Evolutionary conservation across 768 basidiomycete genomes (phyloP).

Genomic region (Boletellus emodensis): DNA sequence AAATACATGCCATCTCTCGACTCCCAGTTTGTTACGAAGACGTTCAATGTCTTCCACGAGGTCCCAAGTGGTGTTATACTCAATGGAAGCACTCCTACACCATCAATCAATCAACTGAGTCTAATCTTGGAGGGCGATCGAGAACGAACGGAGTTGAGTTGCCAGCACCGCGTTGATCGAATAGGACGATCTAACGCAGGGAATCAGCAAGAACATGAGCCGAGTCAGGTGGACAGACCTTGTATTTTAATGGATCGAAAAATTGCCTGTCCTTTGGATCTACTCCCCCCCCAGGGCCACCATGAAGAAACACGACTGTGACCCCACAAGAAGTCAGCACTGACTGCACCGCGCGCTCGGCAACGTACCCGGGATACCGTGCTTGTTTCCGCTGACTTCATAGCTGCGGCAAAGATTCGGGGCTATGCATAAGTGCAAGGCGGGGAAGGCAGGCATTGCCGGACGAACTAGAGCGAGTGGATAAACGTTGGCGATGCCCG

Average conservation of each 20-base stretch:
- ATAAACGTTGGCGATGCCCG: conserved; percentile 43
- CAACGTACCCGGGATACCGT: conserved; percentile 64
- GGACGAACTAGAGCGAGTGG: conserved; percentile 70
- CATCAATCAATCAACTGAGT: conserved; percentile 2
- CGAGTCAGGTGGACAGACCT: conserved; percentile 38
- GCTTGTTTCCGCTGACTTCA: conserved; percentile 74
- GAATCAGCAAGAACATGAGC: not conserved
- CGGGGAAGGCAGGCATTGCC: conserved; percentile 8
- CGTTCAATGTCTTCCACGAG: conserved; percentile 88
- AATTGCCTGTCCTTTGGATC: conserved; percentile 66
- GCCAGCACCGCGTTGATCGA: conserved; percentile 89
- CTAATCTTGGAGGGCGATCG: not conserved
- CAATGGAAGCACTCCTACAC: conserved; percentile 63
- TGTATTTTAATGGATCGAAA: conserved; percentile 85
- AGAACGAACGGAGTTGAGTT: conserved; percentile 73
- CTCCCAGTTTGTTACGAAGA: conserved; percentile 65
- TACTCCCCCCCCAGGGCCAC: conserved; percentile 79
- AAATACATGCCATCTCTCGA: conserved; percentile 93
- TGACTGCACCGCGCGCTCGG: not conserved
- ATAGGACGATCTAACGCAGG: conserved; percentile 63
- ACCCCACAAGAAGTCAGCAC: too few relatives aligned
- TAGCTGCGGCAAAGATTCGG: conserved; percentile 46
- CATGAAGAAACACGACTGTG: conserved; percentile 77
- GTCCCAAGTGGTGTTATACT: conserved; percentile 94
- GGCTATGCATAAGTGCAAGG: not conserved